Evolutionary conservation across 2,329 filamentous ascomycete species (phyloP), one percentile per base, ranked within the genome.

Genomic region (Botrytis deweyae): DNA sequence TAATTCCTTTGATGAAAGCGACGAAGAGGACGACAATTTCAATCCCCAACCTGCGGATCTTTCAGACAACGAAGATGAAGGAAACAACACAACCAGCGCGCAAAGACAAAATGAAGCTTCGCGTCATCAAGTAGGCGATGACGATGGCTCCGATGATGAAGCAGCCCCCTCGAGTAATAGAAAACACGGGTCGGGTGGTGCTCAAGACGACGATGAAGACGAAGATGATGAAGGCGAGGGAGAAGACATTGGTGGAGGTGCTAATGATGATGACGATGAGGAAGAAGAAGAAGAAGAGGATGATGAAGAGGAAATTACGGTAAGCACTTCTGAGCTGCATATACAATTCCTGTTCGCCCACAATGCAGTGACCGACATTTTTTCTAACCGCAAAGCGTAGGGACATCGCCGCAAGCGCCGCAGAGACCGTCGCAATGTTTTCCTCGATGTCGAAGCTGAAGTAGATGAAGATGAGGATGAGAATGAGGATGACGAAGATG

Each of bases 381-480:
- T 10, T 20, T n/a, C 71, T 74, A 80, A 83, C 42, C 40, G 40
- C 67, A 69, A 67, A 81, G 16, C 62, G 44, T 78, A 91, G 88
- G 87, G 87, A 74, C 89, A 93, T 80, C 93, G 93, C 73, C 89
- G 92, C 79, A 98, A 98, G 83, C 92, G 95, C 74, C 84, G 87
- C 80, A 91, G 91, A 82, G 90, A 92, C 77, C 88, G 88, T 77
- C 90, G 93, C 76, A 93, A 93, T 79, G 91, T 92, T 80, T 98
- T 98, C 89, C 91, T 99, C 84, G 96, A 99, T 90, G 93, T 95
- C 80, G 96, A 99, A 87, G 96, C 96, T 82, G 96, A 98, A 84
- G 96, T 99, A 78, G 96, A 98, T 81, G 96, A 93, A 74, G 91
- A 97, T 76, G 94, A 97, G 79, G 94, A 97, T 79, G 93, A 94